Base-by-base conservation (phyloP, 768 basidiomycete genomes). In the Naganishia antarctica region DNA sequence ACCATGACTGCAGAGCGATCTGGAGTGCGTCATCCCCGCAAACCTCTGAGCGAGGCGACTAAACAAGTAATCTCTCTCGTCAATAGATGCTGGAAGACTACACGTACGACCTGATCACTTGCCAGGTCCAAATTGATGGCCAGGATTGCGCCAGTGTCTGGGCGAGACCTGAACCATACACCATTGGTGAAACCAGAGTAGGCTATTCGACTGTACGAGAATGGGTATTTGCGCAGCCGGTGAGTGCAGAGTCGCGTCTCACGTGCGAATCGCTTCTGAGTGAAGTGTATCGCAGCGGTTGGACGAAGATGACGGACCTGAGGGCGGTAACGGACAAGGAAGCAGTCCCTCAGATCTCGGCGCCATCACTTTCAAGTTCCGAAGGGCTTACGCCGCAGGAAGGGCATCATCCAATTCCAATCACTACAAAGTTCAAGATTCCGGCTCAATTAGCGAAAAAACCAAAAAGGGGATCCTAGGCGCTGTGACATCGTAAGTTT, bases 381-480 rank as follows among this genome's bases (percentile, higher is more conserved):
- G 50, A 13, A 31, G 50, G n/a, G 50, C 50, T 18, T n/a, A n/a
- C n/a, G n/a, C n/a, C n/a, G n/a, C n/a, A n/a, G n/a, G n/a, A n/a
- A n/a, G n/a, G n/a, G n/a, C n/a, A n/a, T n/a, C n/a, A n/a, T n/a
- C n/a, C n/a, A n/a, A n/a, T n/a, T n/a, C n/a, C n/a, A 29, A 29
- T 16, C 29, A 26, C 29, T 29, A 49, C 9, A 49, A 51, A 26
- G 16, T 51, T 9, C 29, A 51, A 13, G 50, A 51, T 51, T 28
- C 31, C 7, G 50, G 50, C 28, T 3, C 50, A 15, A 34, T 51
- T 18, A 51, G 50, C 18, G 50, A 51, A 51, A 51, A 51, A 31
- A 51, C 50, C 1, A 51, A 51, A 21, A 51, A 51, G 50, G 50
- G 50, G 21, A 51, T 51, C 31, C 50, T 51, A 4, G 50, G 50